Percentiles rank a stretch among this genome's conserved stretches.
phyloP scores from a whole-genome alignment of 805 yeast genomes.

The Metschnikowia colocasiae region DNA sequence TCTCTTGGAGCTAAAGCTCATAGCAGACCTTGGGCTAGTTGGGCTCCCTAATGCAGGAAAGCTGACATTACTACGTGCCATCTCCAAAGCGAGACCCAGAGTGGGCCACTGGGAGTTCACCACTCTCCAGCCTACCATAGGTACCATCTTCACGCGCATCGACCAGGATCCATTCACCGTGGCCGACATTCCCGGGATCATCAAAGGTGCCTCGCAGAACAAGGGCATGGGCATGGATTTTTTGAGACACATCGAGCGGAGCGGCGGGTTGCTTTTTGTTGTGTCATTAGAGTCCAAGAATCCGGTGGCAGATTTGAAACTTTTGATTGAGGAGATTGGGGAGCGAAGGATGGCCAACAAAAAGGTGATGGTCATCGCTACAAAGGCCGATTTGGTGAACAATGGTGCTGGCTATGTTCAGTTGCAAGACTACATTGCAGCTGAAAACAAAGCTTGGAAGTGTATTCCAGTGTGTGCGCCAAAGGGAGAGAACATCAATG shows the following conservation, averaged over 20 bases:
- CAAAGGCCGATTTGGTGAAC: constrained; percentile 82
- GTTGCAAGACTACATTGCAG: constrained; percentile 45
- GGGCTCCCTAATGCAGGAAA: constrained; percentile 98
- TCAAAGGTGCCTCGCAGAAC: constrained; percentile 79
- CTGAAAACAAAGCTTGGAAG: constrained; percentile 49
- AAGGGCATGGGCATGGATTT: constrained; percentile 94
- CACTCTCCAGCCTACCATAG: constrained; percentile 86
- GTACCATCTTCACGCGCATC: constrained; percentile 69
- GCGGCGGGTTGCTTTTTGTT: constrained; percentile 86
- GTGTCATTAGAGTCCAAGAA: constrained; percentile 64
- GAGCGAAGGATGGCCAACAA: constrained; percentile 55
- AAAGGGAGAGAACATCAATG: constrained; percentile 66
- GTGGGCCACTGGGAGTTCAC: constrained; percentile 98
- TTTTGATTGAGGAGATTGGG: constrained; percentile 71
- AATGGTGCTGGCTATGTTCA: constrained; percentile 45
- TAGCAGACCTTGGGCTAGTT: constrained; percentile 92
- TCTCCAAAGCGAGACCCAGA: constrained; percentile 83
- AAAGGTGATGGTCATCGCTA: constrained; percentile 72
- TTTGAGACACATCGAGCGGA: constrained; percentile 86
- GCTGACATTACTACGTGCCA: constrained; percentile 80
- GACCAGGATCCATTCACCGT: constrained; percentile 77
- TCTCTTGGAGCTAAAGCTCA: constrained; percentile 75
- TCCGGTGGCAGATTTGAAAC: constrained; percentile 63
- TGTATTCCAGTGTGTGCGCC: constrained; percentile 83
- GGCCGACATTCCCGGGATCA: constrained; percentile 96